Evolutionary conservation across 768 basidiomycete genomes (phyloP).

Genomic region (Phaeotremella skinneri): DNA sequence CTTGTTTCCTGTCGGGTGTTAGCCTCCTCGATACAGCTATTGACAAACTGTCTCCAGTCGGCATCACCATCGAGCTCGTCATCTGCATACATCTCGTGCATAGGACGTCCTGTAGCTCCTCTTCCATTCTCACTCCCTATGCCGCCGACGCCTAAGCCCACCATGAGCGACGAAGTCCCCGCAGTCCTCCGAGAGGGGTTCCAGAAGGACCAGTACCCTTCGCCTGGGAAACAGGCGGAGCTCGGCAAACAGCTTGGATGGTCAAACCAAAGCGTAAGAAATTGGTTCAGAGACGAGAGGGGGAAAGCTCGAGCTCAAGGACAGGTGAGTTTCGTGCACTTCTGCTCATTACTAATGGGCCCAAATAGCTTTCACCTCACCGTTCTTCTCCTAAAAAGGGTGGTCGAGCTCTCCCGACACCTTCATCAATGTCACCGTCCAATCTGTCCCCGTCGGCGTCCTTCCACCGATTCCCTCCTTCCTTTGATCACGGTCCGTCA

Average conservation of each 20-base stretch:
- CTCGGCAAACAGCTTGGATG: neutral
- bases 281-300: slow-evolving; percentile 3
- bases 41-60: too few relatives aligned
- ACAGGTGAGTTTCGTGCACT: neutral
- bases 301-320: neutral
- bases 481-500: slow-evolving; percentile 12
- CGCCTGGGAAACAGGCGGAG: neutral
- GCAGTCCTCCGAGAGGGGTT: neutral
- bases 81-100: too few relatives aligned
- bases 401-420: neutral
- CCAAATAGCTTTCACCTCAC: neutral
- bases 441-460: neutral
- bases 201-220: neutral
- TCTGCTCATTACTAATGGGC: neutral
- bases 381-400: neutral
- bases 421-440: neutral
- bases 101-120: neutral
- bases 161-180: neutral
- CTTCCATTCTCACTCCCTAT: neutral
- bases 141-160: neutral
- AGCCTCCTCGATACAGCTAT: too few relatives aligned
- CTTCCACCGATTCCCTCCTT: neutral
- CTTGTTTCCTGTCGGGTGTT: too few relatives aligned
- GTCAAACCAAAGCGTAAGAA: slow-evolving; percentile 1
- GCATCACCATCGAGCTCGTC: too few relatives aligned